Percentiles rank a stretch among this genome's conserved stretches.
These are phyloP conservation scores for Xanthoparmelia taractica DNA, from an alignment of 495 filamentous ascomycete species.

Conservation along the genomic window DNA sequence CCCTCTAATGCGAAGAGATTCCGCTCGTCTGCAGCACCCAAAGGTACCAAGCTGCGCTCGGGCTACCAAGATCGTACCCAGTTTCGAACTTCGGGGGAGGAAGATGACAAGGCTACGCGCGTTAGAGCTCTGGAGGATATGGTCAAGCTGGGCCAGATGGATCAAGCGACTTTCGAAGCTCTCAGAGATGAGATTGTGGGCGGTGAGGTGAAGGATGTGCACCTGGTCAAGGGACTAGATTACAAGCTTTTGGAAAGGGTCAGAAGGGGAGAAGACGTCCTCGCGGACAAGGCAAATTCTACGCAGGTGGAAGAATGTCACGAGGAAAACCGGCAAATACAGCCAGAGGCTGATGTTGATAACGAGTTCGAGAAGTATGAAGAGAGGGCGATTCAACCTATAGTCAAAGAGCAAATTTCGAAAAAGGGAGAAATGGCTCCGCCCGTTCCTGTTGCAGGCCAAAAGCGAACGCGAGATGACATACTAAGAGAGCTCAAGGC, in stretches of 20 bases:
- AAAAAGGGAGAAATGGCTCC: conserved; percentile 75
- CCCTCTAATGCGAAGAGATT: conserved; percentile 56
- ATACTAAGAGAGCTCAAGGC: conserved; percentile 78
- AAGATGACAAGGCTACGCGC: conserved; percentile 45
- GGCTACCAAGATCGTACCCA: conserved; percentile 85
- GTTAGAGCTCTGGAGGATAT: conserved; percentile 75
- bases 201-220: conserved; percentile 68
- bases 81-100: conserved; percentile 29
- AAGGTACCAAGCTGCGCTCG: conserved; percentile 67
- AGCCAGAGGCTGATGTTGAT: conserved; percentile 51
- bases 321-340: conserved; percentile 24
- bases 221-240: conserved; percentile 89
- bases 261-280: conserved; percentile 65
- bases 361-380: conserved; percentile 71
- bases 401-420: conserved; percentile 47
- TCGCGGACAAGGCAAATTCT: conserved; percentile 27
- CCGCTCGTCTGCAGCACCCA: conserved; percentile 69
- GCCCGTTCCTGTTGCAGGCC: conserved; percentile 48
- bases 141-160: conserved; percentile 75
- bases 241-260: conserved; percentile 69
- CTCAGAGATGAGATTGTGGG: conserved; percentile 70
- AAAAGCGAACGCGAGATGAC: conserved; percentile 70
- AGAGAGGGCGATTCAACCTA: conserved; percentile 51
- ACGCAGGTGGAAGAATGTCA: conserved; percentile 19
- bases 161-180: conserved; percentile 62